These are phyloP conservation scores for Zygosaccharomyces pseudobailii DNA, from an alignment of 1,139 yeast species.

Conservation along the genomic window DNA sequence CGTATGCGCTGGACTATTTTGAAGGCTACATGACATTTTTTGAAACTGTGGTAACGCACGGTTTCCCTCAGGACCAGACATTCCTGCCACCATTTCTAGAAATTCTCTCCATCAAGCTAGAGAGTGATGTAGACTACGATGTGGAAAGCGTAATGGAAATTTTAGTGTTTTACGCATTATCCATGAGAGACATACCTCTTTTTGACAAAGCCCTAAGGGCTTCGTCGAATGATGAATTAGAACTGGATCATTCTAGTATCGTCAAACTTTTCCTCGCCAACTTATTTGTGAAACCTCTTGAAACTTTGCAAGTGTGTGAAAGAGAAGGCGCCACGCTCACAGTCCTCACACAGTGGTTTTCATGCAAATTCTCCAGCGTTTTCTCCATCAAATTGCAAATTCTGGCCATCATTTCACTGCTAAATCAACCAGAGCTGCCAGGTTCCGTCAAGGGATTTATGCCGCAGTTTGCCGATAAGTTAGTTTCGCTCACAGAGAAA, in stretches of 20 bases:
- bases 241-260: constrained; percentile 36
- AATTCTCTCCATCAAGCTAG: constrained; percentile 33
- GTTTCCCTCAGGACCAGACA: constrained; percentile 44
- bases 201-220: constrained; percentile 30
- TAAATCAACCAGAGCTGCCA: constrained; percentile 40
- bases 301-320: constrained; percentile 52
- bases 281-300: constrained; percentile 58
- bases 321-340: constrained; percentile 42
- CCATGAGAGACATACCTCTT: constrained; percentile 37
- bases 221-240: constrained; percentile 28
- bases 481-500: constrained; percentile 48
- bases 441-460: constrained; percentile 32
- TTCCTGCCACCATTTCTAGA: constrained; percentile 34
- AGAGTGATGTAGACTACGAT: constrained; percentile 37
- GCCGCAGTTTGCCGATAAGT: constrained; percentile 39
- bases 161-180: constrained; percentile 33
- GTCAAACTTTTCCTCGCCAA: constrained; percentile 61
- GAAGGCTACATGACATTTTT: constrained; percentile 75
- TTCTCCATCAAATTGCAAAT: constrained; percentile 73
- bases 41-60: constrained; percentile 72
- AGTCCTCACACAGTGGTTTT: constrained; percentile 66
- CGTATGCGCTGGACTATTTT: constrained; percentile 56
- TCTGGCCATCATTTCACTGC: constrained; percentile 54
- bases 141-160: constrained; percentile 40
- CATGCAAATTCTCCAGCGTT: constrained; percentile 57